phyloP scores from a whole-genome alignment of 2,329 filamentous ascomycete species.

The Tolypocladium cylindrosporum region DNA sequence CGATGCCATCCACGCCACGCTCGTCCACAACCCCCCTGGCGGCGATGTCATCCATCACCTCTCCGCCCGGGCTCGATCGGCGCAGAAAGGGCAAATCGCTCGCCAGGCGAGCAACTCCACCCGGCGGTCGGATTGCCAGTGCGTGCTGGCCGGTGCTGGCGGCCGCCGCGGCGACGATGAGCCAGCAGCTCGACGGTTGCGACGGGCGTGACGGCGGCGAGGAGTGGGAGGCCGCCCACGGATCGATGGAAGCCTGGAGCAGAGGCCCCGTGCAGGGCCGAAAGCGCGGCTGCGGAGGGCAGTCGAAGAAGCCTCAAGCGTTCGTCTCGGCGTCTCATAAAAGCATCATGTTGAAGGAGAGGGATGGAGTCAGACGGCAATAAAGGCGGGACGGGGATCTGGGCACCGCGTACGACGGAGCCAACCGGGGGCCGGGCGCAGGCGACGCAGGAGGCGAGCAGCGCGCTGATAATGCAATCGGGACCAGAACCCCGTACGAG shows the following conservation, averaged over 20 bases:
- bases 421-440: neutral
- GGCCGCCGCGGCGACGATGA: neutral
- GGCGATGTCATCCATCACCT: neutral
- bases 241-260: neutral
- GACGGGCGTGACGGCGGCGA: neutral
- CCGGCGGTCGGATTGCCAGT: neutral
- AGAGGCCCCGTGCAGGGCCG: neutral
- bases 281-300: neutral
- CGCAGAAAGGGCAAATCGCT: neutral
- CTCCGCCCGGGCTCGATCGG: neutral
- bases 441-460: neutral
- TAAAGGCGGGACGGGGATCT: neutral
- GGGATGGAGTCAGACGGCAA: neutral
- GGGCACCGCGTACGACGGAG: neutral
- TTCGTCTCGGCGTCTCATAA: neutral
- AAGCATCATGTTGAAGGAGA: neutral
- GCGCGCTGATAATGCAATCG: neutral
- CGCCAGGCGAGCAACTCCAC: neutral
- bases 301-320: neutral
- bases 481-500: neutral
- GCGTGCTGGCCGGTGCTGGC: neutral
- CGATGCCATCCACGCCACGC: conserved; percentile 13
- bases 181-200: neutral
- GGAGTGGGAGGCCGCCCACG: conserved; percentile 5
- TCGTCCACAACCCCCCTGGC: conserved; percentile 11